Evolutionary conservation across 495 filamentous ascomycete genomes (phyloP), one percentile per base, ranked within the genome.

Genomic region (Aspergillus egyptiacus): DNA sequence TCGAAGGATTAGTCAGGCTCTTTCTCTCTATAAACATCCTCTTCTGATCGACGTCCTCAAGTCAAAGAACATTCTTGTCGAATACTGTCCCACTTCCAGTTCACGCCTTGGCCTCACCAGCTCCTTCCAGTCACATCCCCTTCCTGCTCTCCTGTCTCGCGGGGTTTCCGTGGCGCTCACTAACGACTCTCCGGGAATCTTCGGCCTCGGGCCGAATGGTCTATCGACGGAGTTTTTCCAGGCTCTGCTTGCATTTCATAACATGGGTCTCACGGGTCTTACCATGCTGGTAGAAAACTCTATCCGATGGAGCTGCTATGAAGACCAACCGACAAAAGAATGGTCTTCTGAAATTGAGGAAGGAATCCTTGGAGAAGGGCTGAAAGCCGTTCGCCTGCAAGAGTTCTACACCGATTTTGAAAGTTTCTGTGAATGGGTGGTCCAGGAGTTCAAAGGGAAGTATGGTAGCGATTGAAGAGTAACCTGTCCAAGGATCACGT

Each of bases 161-260:
- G 93, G 91, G 4, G 89, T 68, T 8, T 46, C 69, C 17, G 70
- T 75, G 20, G 69, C 83, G 2, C 73, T 98, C 1, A 83, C 81
- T 68, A 95, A 94, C 58, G 90, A 96, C 61, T 88, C 94, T 50
- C 89, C 87, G 8, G 86, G 83, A 0, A 82, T 94, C 35, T 73
- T 89, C 2, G 89, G 88, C 5, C 86, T 91, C 51, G 83, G 84
- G 46, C 75, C 68, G 13, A 85, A 81, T 27, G 86, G 85, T 18
- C 79, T 89, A 71, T 90, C 85, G 3, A 83, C 93, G 63, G 88
- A 95, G 59, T 94, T 91, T 66, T 96, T 89, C 89, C 87, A 91
- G 64, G 86, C 86, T 5, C 67, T 97, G 31, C 88, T 93, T 57
- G 86, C 84, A 2, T 86, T 89, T 69, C 80, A 94, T 46, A 91